Evolutionary conservation across 2,329 filamentous ascomycete species (phyloP), one percentile per base, ranked within the genome.

Genomic region (Venturiaceae sp.): DNA sequence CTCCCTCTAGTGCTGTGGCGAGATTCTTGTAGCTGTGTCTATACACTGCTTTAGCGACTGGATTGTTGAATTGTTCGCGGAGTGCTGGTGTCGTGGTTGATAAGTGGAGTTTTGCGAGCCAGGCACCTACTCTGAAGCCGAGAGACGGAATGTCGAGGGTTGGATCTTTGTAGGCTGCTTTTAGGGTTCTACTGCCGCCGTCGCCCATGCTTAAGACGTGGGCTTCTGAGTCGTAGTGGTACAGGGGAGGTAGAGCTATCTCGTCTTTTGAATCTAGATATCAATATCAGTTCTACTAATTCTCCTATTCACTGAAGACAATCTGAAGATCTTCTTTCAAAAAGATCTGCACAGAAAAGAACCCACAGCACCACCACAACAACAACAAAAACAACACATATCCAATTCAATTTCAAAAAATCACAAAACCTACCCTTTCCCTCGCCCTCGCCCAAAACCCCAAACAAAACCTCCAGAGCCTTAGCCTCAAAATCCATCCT

Each of bases 401-500:
- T n/a, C n/a, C n/a, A n/a, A n/a, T n/a, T n/a, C n/a, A n/a, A n/a
- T n/a, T n/a, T n/a, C n/a, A n/a, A n/a, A n/a, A n/a, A n/a, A n/a
- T n/a, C n/a, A n/a, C n/a, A n/a, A n/a, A n/a, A n/a, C n/a, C n/a
- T n/a, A n/a, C n/a, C n/a, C n/a, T n/a, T 16, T 30, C 14, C 14
- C 1, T 58, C 44, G 34, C 47, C 36, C 6, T 3, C n/a, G 3
- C 52, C 7, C 13, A 65, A 54, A 3, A 64, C 46, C 16, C 52
- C 53, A 1, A 63, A 60, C 3, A 71, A 50, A 7, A 61, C 52
- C 14, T 60, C 14, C 2, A 73, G 58, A 3, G 67, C 62, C 4
- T 41, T 62, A n/a, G 64, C 65, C 56, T 73, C 71, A 44, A 69
- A 72, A 58, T 70, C 63, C 66, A 73, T 71, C 32, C 71, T 66